These are phyloP conservation scores for Macadamia integrifolia DNA, from an alignment of 164 flowering plant genomes.

Conservation along the genomic window DNA sequence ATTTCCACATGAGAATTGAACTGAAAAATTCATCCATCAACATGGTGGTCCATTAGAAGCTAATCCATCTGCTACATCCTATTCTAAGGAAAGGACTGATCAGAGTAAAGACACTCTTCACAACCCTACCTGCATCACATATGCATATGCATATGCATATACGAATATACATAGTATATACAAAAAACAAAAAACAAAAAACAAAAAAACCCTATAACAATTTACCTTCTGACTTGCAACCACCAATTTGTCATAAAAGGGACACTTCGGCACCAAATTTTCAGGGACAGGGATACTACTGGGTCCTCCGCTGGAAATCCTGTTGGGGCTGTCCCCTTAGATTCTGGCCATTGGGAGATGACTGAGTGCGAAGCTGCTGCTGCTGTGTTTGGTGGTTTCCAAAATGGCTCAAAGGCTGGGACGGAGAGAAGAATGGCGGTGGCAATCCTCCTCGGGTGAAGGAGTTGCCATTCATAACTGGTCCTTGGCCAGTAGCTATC, in stretches of 20 bases:
- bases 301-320: conserved; percentile 42
- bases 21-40: conserved; percentile 4
- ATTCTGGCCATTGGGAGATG: conserved; percentile 31
- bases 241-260: not conserved
- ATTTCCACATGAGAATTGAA: not conserved
- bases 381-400: conserved; percentile 40
- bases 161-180: not conserved
- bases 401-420: conserved; percentile 33
- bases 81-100: conserved; percentile 5
- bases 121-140: conserved; percentile 25
- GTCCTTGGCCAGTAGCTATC: conserved; percentile 61
- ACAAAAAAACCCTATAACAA: not conserved
- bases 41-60: conserved; percentile 2
- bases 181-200: conserved; percentile 16
- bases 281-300: not conserved
- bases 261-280: conserved; percentile 2
- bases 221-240: conserved; percentile 3
- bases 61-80: conserved; percentile 6
- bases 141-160: conserved; percentile 13
- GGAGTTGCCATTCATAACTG: conserved; percentile 37
- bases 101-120: conserved; percentile 13
- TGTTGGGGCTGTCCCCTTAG: conserved; percentile 40
- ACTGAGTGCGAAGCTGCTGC: conserved; percentile 34
- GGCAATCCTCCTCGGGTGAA: conserved; percentile 46
- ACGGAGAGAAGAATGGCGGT: conserved; percentile 40